Evolutionary conservation across 106 monocot species (phyloP).

Genomic region (Phalaenopsis equestris): DNA sequence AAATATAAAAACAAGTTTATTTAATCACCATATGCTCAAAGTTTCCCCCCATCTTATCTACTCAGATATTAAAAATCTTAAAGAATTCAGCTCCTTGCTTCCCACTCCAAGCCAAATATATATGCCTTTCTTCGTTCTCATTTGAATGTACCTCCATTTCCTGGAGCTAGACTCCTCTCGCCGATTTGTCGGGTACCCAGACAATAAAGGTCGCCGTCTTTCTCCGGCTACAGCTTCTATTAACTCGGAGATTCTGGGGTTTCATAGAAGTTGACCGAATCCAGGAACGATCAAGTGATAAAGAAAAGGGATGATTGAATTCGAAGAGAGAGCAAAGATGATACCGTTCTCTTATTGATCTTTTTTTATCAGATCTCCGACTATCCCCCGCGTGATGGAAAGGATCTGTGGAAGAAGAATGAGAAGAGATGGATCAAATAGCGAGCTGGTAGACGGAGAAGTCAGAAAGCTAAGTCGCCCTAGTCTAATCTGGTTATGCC

Average conservation of each 20-base stretch:
- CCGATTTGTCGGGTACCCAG: not conserved
- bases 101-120: not conserved
- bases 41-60: not conserved
- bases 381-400: constrained; percentile 1
- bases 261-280: not conserved
- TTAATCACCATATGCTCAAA: not conserved
- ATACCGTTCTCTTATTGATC: constrained; percentile 9
- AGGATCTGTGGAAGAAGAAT: constrained; percentile 1
- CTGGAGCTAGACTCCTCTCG: not conserved
- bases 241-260: not conserved
- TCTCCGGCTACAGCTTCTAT: not conserved
- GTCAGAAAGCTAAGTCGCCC: constrained; percentile 10
- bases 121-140: not conserved
- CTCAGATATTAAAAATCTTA: not conserved
- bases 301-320: constrained; percentile 18
- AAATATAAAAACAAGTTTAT: not conserved
- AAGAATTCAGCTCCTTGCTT: not conserved
- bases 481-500: constrained; percentile 21
- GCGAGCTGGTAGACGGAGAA: constrained; percentile 8
- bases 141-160: not conserved
- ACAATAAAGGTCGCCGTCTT: not conserved
- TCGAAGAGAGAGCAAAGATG: constrained; percentile 13
- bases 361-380: not conserved
- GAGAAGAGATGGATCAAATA: constrained; percentile 3
- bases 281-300: not conserved